These are phyloP conservation scores for Pulveroboletus sp. DNA, from an alignment of 1,284 basidiomycete genomes.

Conservation along the genomic window DNA sequence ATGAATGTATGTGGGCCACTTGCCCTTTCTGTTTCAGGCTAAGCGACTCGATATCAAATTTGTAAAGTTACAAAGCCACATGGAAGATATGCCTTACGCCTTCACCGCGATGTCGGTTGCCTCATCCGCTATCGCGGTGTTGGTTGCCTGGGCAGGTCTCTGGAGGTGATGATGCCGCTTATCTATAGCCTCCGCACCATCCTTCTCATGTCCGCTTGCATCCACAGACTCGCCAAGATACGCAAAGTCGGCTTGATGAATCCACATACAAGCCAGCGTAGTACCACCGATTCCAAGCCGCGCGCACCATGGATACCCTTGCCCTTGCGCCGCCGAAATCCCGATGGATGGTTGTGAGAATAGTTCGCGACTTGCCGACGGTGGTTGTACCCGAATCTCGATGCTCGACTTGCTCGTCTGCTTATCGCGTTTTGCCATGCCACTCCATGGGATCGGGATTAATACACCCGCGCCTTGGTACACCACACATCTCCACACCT, in stretches of 20 bases:
- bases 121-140: constrained; percentile 52
- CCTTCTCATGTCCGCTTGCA: constrained; percentile 14
- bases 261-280: constrained; percentile 27
- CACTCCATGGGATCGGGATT: constrained; percentile 19
- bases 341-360: constrained; percentile 53
- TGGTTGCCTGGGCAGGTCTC: constrained; percentile 62
- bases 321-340: constrained; percentile 53
- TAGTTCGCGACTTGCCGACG: constrained; percentile 1
- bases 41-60: constrained; percentile 22
- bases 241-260: constrained; percentile 56
- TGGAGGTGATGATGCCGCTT: constrained; percentile 48
- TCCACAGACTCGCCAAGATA: constrained; percentile 46
- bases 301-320: constrained; percentile 55
- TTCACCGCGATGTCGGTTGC: constrained; percentile 64
- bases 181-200: constrained; percentile 13
- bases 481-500: constrained; percentile 14
- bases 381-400: neutral
- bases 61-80: constrained; percentile 62
- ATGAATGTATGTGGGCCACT: constrained; percentile 79
- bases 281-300: constrained; percentile 30
- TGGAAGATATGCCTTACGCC: constrained; percentile 69
- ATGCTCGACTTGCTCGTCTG: constrained; percentile 1
- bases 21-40: constrained; percentile 26
- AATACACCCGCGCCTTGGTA: constrained; percentile 2
- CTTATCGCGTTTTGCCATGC: constrained; percentile 16